Conservation (phyloP, 2,329 filamentous ascomycete genomes). For the Bipolaris zeicola region DNA sequence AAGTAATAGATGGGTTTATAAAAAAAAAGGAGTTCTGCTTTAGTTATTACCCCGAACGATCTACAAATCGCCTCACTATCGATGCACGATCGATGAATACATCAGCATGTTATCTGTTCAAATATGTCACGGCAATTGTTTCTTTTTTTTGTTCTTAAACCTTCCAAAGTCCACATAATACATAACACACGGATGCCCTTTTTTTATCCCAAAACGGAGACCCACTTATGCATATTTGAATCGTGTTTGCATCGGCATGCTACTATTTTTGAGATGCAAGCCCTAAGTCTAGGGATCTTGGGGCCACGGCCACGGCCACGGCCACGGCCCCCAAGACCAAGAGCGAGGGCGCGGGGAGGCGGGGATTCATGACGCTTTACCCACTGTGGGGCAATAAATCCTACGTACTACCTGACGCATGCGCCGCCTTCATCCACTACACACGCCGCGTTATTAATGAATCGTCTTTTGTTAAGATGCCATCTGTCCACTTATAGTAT, state of each 20-base stretch:
- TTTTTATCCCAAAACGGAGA: not conserved
- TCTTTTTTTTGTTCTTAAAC: too few relatives aligned
- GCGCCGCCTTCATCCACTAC: not conserved
- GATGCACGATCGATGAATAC: not conserved
- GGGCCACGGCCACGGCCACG: too few relatives aligned
- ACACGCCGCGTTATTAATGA: not conserved
- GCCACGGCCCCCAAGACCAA: not conserved
- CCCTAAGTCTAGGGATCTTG: constrained; percentile 1
- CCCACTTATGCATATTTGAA: not conserved
- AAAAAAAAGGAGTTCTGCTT: constrained; percentile 11
- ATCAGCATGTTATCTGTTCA: not conserved
- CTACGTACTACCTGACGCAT: not conserved
- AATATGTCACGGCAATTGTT: not conserved
- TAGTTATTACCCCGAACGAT: constrained; percentile 3
- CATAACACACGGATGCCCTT: too few relatives aligned
- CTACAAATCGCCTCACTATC: not conserved
- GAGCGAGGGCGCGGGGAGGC: constrained; percentile 10
- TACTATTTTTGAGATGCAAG: not conserved
- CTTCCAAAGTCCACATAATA: too few relatives aligned
- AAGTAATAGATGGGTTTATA: not conserved
- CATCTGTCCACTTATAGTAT: not conserved
- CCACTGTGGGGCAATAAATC: constrained; percentile 8
- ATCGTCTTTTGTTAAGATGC: not conserved
- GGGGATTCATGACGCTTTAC: not conserved
- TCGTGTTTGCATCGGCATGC: not conserved